phyloP scores from a whole-genome alignment of 345 rosid genomes.

The Citropsis articulata region DNA sequence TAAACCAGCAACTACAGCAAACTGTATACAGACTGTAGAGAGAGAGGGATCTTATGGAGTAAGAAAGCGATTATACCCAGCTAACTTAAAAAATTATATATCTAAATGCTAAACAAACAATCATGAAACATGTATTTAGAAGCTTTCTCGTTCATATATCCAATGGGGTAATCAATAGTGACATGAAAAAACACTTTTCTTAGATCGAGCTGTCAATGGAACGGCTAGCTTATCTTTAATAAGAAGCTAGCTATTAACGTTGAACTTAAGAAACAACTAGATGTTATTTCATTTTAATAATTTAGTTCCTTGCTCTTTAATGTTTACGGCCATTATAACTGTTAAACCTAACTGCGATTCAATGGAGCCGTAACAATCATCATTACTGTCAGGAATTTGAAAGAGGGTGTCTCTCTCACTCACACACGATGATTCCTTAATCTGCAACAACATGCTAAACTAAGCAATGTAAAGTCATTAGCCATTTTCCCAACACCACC shows the following conservation, averaged over 20 bases:
- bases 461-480: not conserved
- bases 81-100: too few species aligned
- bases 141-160: slow-evolving; percentile 8
- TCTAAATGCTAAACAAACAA: slow-evolving; percentile 15
- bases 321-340: slow-evolving; percentile 20
- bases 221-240: slow-evolving; percentile 23
- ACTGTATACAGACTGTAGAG: not conserved
- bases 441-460: not conserved
- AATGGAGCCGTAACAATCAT: not conserved
- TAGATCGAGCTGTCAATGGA: not conserved
- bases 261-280: slow-evolving; percentile 23
- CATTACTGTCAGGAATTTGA: not conserved
- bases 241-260: slow-evolving; percentile 19
- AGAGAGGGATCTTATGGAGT: not conserved
- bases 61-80: not conserved
- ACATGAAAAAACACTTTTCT: slow-evolving; percentile 2
- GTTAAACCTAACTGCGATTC: slow-evolving; percentile 18
- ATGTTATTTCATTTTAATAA: not conserved
- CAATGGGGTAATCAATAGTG: slow-evolving; percentile 22
- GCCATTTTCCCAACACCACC: not conserved
- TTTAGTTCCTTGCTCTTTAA: slow-evolving; percentile 12
- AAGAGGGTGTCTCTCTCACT: not conserved
- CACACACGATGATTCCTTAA: not conserved
- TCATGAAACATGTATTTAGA: slow-evolving; percentile 25
- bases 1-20: not conserved